These are phyloP conservation scores for Linum tenue DNA, from an alignment of 345 rosid species.

Conservation along the genomic window DNA sequence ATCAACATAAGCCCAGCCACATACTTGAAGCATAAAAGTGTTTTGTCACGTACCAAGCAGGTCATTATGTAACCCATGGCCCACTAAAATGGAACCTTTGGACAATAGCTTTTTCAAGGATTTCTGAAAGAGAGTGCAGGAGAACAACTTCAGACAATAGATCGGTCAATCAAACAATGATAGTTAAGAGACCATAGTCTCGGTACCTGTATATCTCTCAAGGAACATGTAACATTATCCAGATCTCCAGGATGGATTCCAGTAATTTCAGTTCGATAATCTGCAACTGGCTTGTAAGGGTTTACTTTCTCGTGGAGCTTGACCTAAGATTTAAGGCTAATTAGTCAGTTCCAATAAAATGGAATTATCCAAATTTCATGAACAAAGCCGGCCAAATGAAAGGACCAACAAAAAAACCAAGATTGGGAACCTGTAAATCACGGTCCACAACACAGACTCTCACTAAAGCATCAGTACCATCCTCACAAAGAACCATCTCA, in stretches of 20 bases:
- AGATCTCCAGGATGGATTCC: constrained; percentile 67
- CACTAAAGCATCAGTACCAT: constrained; percentile 86
- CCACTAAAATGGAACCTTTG: constrained; percentile 59
- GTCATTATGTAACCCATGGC: constrained; percentile 77
- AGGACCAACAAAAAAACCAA: not conserved
- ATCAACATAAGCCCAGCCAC: not conserved
- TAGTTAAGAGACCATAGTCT: constrained; percentile 3
- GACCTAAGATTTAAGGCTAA: constrained; percentile 39
- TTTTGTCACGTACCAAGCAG: constrained; percentile 42
- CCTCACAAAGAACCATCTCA: constrained; percentile 96
- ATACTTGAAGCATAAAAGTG: not conserved
- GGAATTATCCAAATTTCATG: not conserved
- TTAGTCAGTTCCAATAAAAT: not conserved
- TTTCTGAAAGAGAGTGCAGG: constrained; percentile 30
- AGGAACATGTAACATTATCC: constrained; percentile 47
- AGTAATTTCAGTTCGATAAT: constrained; percentile 71
- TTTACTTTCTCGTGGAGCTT: constrained; percentile 64
- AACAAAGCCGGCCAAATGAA: not conserved
- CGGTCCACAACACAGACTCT: constrained; percentile 67
- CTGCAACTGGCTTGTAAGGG: constrained; percentile 50
- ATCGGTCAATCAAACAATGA: not conserved
- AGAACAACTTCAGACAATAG: constrained; percentile 14
- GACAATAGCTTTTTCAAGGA: constrained; percentile 61
- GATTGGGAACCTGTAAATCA: constrained; percentile 45
- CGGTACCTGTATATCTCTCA: constrained; percentile 70